Evolutionary conservation across 2,329 filamentous ascomycete species (phyloP).

Genomic region (Laburnicola sp.): DNA sequence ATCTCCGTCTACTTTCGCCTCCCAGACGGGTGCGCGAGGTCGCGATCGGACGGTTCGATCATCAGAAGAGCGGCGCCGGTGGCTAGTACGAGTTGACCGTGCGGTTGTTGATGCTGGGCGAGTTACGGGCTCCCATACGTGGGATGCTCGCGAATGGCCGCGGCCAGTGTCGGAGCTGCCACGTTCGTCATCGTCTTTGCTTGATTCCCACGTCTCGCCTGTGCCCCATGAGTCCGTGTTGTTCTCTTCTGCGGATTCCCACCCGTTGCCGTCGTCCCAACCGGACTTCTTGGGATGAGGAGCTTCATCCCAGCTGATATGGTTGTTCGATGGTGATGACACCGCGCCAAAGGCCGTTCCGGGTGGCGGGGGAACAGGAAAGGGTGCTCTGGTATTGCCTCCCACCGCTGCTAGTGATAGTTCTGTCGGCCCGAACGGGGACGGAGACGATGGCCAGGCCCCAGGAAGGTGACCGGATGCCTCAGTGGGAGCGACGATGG

Average conservation of each 20-base stretch:
- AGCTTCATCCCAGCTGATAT: constrained; percentile 16
- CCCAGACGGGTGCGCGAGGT: background rate
- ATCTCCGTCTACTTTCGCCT: background rate
- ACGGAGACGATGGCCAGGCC: constrained; percentile 24
- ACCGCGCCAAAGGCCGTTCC: background rate
- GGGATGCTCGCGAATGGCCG: background rate
- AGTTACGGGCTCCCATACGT: background rate
- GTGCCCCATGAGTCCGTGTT: constrained; percentile 25
- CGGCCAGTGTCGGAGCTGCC: background rate
- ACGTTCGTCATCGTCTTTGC: background rate
- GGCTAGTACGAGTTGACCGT: background rate
- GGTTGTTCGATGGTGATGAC: constrained; percentile 13
- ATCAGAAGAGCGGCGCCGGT: background rate
- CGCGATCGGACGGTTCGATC: background rate
- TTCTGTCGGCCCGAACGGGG: constrained; percentile 8
- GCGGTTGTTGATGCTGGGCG: background rate
- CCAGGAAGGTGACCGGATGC: constrained; percentile 24
- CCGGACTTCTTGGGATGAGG: constrained; percentile 7
- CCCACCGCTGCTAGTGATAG: background rate
- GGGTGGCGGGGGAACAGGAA: background rate
- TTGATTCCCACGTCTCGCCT: constrained; percentile 18
- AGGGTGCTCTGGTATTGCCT: background rate
- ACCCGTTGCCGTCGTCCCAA: constrained; percentile 13
- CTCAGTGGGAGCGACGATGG: background rate
- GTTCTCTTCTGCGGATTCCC: constrained; percentile 16